Base-by-base conservation (phyloP, 352 stramenopile species). In the Phytopythium mirpurense region DNA sequence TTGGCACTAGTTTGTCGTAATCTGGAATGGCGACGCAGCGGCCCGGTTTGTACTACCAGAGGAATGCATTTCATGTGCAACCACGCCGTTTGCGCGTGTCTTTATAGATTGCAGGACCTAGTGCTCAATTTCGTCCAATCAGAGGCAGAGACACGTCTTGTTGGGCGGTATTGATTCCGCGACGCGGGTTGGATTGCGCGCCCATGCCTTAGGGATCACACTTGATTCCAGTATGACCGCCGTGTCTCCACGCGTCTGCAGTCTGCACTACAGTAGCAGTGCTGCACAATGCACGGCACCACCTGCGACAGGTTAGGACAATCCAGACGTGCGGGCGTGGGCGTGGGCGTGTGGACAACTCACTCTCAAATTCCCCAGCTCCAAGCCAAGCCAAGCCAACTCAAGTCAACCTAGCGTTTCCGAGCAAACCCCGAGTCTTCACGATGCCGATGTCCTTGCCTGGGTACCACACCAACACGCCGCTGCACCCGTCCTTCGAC, bases 401-500 rank as follows among this genome's bases (percentile, higher is more conserved):
- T 32, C 5, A 32, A n/a, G n/a, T n/a, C n/a, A n/a, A n/a, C n/a
- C n/a, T n/a, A n/a, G n/a, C n/a, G n/a, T n/a, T n/a, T 9, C 7
- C 41, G 34, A 51, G 42, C 23, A 36, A 50, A 3, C 40, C 21
- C 40, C 40, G 26, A 46, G 40, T 16, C 40, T 29, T 21, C 21
- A 46, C 14, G 29, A 51, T 51, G 45, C 45, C 45, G 29, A 51
- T 51, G 9, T 18, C 45, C 29, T 27, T 81, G 5, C 71, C 71
- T 18, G 71, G 71, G 43, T 81, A 78, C 63, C 71, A 81, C 68
- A 72, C 68, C 51, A 81, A 81, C 68, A 81, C 71, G 31, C 59
- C 65, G 16, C 54, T 83, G 38, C 66, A 82, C 54, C 63, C 72
- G 51, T 79, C 72, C 41, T 82, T 82, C 56, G 63, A 82, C 50